These are phyloP conservation scores for Sodiomyces alkalinus DNA, from an alignment of 2,329 filamentous ascomycete species.

Conservation along the genomic window DNA sequence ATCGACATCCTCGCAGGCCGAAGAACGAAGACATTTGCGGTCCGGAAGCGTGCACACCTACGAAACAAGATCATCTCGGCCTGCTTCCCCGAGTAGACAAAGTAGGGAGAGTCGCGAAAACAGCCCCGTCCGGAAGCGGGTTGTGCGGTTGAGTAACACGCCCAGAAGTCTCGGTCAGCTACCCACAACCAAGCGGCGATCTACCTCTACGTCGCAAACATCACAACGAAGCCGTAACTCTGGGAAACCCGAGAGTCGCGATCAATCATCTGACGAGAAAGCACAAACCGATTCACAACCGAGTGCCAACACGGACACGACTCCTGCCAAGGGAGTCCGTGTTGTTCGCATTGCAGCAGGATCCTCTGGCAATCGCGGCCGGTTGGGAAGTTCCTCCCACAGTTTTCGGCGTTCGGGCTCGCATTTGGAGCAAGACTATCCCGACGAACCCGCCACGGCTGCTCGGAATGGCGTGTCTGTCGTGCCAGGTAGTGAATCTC, in stretches of 20 bases:
- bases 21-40: slow-evolving; percentile 29
- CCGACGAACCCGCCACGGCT: slow-evolving; percentile 33
- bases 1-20: slow-evolving; percentile 25
- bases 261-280: slow-evolving; percentile 25
- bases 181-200: slow-evolving; percentile 27
- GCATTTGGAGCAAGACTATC: slow-evolving; percentile 29
- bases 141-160: slow-evolving; percentile 40
- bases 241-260: slow-evolving; percentile 24
- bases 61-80: slow-evolving; percentile 21
- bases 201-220: slow-evolving; percentile 31
- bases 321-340: slow-evolving; percentile 33
- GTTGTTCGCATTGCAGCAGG: slow-evolving; percentile 39
- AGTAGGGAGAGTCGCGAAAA: slow-evolving; percentile 34
- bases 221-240: slow-evolving; percentile 14
- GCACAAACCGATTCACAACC: slow-evolving; percentile 14
- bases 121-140: slow-evolving; percentile 39
- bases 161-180: slow-evolving; percentile 27
- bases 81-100: slow-evolving; percentile 26
- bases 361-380: slow-evolving; percentile 30
- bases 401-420: slow-evolving; percentile 20
- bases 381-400: slow-evolving; percentile 18
- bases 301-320: slow-evolving; percentile 40
- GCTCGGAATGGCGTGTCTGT: slow-evolving; percentile 29
- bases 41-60: slow-evolving; percentile 30
- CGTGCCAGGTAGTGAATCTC: slow-evolving; percentile 36